Conservation (phyloP, 2,329 filamentous ascomycete genomes). For the Diaporthe sp. region DNA sequence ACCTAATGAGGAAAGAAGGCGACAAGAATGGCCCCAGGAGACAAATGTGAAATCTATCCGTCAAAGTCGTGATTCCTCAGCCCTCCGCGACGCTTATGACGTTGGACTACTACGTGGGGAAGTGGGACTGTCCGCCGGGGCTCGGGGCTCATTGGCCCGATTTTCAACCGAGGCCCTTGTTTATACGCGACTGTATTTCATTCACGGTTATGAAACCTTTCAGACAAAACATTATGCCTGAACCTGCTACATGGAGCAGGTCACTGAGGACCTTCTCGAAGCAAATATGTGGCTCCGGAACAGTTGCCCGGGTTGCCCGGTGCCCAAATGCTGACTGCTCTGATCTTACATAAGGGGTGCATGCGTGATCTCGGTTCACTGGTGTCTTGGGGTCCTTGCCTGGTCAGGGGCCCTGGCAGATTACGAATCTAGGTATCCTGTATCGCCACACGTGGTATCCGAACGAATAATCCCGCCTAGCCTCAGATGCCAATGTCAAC, state of each 20-base stretch:
- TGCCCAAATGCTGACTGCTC: neutral
- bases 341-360: neutral
- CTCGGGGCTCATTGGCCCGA: slow-evolving; percentile 14
- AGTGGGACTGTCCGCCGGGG: neutral
- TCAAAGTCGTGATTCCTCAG: neutral
- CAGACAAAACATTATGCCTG: too few relatives aligned
- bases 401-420: neutral
- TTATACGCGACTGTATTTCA: neutral
- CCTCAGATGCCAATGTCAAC: neutral
- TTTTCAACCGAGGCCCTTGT: neutral
- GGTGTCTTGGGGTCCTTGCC: neutral
- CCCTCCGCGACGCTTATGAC: neutral
- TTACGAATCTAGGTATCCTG: neutral
- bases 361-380: neutral
- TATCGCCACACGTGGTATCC: neutral
- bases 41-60: neutral
- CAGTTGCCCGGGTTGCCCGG: too few relatives aligned
- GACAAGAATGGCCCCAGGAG: too few relatives aligned
- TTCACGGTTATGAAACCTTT: neutral
- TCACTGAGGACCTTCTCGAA: neutral
- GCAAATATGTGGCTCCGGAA: neutral
- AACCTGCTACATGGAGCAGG: neutral
- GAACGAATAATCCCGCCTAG: neutral
- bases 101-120: neutral
- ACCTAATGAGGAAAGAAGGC: too few relatives aligned